Evolutionary conservation across 495 filamentous ascomycete species (phyloP), one percentile per base, ranked within the genome.

Genomic region (Clohesyomyces aquaticus): DNA sequence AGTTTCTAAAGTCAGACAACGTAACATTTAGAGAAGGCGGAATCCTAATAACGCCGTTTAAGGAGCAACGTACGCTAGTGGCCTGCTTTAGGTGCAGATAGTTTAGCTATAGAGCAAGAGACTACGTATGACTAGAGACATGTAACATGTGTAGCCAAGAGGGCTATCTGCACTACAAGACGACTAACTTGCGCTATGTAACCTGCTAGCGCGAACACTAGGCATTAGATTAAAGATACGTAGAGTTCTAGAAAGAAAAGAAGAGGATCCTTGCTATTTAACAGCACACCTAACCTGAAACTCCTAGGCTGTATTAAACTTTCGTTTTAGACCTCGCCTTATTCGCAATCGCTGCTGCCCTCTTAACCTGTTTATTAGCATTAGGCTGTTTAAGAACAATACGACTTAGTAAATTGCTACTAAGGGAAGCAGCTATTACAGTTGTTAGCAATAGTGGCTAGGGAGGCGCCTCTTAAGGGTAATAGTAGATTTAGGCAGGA

Each of bases 61-160:
- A 66, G 50, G 63, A 66, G 47, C 47, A 48, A 48, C 56, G 63
- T 46, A 66, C 48, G n/a, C 63, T 29, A 41, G 55, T 66, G 38
- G 29, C 47, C 2, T 66, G 56, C 47, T 66, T 66, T 27, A 66
- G 35, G 29, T 65, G 55, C 38, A 60, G 63, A 28, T 35, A 45
- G 45, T 51, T 65, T n/a, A 43, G 62, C 4, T 45, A 66, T 25
- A 47, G 63, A 28, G 63, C 56, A 8, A 53, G 56, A 43, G 63
- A 66, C 63, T 66, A 48, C 18, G n/a, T 46, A 35, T 25, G 56
- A 42, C 48, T 49, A n/a, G 63, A 61, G 18, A 66, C 57, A 19
- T 65, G 55, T 23, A 48, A 64, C 23, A 64, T 64, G 27, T 59
- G 55, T 41, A 55, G 54, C 1, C 61, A 65, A 43, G 63, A 66